These are phyloP conservation scores for Leccinum fallax DNA, from an alignment of 1,284 basidiomycete species.

Conservation along the genomic window DNA sequence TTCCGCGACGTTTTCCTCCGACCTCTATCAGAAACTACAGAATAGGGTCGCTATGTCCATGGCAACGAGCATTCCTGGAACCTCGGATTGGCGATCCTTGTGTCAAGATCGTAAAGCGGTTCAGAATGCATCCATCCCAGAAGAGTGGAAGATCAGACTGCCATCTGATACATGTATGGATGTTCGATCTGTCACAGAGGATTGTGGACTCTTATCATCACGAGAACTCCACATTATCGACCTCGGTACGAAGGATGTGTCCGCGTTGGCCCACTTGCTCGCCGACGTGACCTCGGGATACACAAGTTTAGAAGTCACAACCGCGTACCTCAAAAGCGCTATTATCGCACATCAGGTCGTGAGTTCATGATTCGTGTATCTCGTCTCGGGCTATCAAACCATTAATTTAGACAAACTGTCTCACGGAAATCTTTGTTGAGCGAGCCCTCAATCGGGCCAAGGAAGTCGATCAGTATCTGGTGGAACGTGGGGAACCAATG, in stretches of 20 bases:
- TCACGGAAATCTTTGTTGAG: slow-evolving; percentile 70
- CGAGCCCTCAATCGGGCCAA: slow-evolving; percentile 58
- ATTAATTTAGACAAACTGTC: slow-evolving; percentile 56
- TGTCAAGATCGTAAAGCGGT: slow-evolving; percentile 22
- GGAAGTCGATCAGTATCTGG: slow-evolving; percentile 57
- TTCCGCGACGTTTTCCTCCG: not conserved
- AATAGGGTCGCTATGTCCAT: not conserved
- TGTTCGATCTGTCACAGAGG: slow-evolving; percentile 57
- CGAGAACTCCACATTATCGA: slow-evolving; percentile 72
- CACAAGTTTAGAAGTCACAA: slow-evolving; percentile 66
- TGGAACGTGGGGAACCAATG: slow-evolving; percentile 21
- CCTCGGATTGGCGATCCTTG: slow-evolving; percentile 22
- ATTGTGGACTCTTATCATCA: slow-evolving; percentile 59
- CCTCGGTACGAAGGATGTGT: slow-evolving; percentile 41
- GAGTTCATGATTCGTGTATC: slow-evolving; percentile 29
- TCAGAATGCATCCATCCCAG: slow-evolving; percentile 30
- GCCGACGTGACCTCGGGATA: slow-evolving; percentile 40
- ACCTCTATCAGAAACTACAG: not conserved
- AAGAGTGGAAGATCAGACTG: slow-evolving; percentile 29
- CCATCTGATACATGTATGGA: slow-evolving; percentile 49
- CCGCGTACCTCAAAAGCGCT: slow-evolving; percentile 79
- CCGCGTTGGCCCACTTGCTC: slow-evolving; percentile 36
- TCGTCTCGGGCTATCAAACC: not conserved
- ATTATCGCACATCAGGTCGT: slow-evolving; percentile 83
- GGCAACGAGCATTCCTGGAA: not conserved